Conservation (phyloP, 2,329 filamentous ascomycete genomes). For the Exophiala oligosperma region DNA sequence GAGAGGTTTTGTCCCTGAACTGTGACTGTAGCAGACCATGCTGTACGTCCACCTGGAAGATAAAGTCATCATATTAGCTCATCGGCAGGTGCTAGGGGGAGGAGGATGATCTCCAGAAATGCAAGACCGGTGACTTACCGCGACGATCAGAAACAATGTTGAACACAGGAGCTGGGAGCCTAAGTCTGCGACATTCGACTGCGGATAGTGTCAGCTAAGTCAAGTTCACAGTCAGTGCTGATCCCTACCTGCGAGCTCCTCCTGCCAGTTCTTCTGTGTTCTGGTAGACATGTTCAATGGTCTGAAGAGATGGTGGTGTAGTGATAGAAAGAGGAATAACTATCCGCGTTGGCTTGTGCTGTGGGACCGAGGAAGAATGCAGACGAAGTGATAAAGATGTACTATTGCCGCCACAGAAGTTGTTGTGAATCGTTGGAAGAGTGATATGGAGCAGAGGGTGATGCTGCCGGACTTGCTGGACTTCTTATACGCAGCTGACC, state of each 20-base stretch:
- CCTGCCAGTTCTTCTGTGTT: slow-evolving; percentile 47
- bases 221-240: neutral
- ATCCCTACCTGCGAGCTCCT: slow-evolving; percentile 55
- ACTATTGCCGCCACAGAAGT: neutral
- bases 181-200: slow-evolving; percentile 28
- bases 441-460: slow-evolving; percentile 3
- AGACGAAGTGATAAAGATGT: neutral
- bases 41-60: slow-evolving; percentile 74
- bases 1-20: slow-evolving; percentile 64
- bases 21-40: slow-evolving; percentile 82
- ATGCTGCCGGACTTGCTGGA: slow-evolving; percentile 4
- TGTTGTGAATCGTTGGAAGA: slow-evolving; percentile 4
- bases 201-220: slow-evolving; percentile 5
- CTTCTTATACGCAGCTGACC: slow-evolving; percentile 14
- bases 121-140: slow-evolving; percentile 31
- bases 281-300: slow-evolving; percentile 25
- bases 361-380: too few relatives aligned
- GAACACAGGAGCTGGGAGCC: slow-evolving; percentile 55
- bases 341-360: neutral
- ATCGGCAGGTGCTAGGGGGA: neutral
- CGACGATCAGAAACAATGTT: slow-evolving; percentile 73
- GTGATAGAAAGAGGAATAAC: neutral
- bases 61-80: slow-evolving; percentile 24
- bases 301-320: neutral
- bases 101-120: slow-evolving; percentile 1